These are phyloP conservation scores for Penstemon davidsonii DNA, from an alignment of 257 asterid genomes.

Conservation along the genomic window DNA sequence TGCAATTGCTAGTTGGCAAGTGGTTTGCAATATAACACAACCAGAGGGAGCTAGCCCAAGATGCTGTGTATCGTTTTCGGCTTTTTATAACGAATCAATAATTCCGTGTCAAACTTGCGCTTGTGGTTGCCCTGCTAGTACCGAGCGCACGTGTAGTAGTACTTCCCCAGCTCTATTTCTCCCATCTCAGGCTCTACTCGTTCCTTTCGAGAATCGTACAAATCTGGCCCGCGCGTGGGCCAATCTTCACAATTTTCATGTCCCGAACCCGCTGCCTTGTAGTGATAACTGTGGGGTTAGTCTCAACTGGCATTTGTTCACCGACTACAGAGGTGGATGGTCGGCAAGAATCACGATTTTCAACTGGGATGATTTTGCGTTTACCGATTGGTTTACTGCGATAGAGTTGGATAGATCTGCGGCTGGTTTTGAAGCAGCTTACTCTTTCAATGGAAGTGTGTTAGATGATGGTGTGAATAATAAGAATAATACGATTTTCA, in stretches of 20 bases:
- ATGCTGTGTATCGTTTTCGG: conserved; percentile 92
- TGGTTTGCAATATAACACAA: conserved; percentile 84
- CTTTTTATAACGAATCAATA: conserved; percentile 85
- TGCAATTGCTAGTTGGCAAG: conserved; percentile 90
- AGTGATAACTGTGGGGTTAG: conserved; percentile 87
- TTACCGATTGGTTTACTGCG: conserved; percentile 82
- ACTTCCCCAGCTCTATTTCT: conserved; percentile 67
- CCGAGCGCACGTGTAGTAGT: conserved; percentile 48
- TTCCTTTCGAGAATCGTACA: conserved; percentile 77
- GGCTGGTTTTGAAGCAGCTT: conserved; percentile 65
- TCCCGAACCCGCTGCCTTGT: conserved; percentile 76
- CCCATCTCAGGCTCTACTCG: conserved; percentile 76
- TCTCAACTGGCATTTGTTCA: conserved; percentile 83
- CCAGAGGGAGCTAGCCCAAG: conserved; percentile 62
- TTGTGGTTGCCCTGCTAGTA: conserved; percentile 65
- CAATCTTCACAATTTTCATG: conserved; percentile 56
- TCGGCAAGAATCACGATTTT: conserved; percentile 82
- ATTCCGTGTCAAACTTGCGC: conserved; percentile 89
- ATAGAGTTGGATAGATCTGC: conserved; percentile 62
- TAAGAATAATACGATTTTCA: conserved; percentile 63
- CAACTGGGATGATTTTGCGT: conserved; percentile 80
- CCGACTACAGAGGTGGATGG: conserved; percentile 88
- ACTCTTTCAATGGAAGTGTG: conserved; percentile 78
- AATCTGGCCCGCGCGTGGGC: conserved; percentile 73
- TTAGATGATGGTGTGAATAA: conserved; percentile 33